These are phyloP conservation scores for Schizophyllum commune DNA, from an alignment of 1,284 basidiomycete species.

Conservation along the genomic window DNA sequence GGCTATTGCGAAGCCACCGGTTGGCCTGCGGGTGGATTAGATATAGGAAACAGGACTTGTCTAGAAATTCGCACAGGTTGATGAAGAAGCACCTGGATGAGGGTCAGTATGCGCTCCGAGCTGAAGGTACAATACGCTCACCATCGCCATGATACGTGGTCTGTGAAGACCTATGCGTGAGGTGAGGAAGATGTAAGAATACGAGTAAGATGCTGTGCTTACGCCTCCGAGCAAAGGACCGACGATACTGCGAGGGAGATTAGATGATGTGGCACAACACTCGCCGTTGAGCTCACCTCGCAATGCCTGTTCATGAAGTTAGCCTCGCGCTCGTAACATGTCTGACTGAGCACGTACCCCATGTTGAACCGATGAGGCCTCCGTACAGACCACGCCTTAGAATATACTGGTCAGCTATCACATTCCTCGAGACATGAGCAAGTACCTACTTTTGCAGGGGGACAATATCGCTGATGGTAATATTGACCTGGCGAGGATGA, in stretches of 20 bases:
- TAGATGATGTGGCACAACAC: background rate
- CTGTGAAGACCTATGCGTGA: slow-evolving; percentile 46
- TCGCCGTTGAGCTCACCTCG: slow-evolving; percentile 32
- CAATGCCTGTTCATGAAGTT: slow-evolving; percentile 27
- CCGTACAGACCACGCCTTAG: slow-evolving; percentile 67
- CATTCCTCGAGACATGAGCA: background rate
- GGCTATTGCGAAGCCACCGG: slow-evolving; percentile 64
- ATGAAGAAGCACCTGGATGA: slow-evolving; percentile 66
- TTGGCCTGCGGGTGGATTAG: slow-evolving; percentile 42
- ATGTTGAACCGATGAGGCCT: slow-evolving; percentile 63
- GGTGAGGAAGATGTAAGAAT: background rate
- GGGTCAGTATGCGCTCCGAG: too few relatives aligned
- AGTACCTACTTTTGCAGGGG: slow-evolving; percentile 60
- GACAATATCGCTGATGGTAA: slow-evolving; percentile 77
- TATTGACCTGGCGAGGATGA: slow-evolving; percentile 35
- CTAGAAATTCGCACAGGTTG: slow-evolving; percentile 42
- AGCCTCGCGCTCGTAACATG: background rate
- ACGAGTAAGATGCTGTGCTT: slow-evolving; percentile 19
- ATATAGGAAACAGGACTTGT: background rate
- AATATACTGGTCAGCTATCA: background rate
- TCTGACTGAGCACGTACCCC: slow-evolving; percentile 35
- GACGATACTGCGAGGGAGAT: slow-evolving; percentile 41
- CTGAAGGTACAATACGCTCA: too few relatives aligned
- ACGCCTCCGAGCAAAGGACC: slow-evolving; percentile 74
- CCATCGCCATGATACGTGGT: slow-evolving; percentile 74